Evolutionary conservation across 1,139 yeast genomes (phyloP).

Genomic region (Groenewaldozyma sp.): DNA sequence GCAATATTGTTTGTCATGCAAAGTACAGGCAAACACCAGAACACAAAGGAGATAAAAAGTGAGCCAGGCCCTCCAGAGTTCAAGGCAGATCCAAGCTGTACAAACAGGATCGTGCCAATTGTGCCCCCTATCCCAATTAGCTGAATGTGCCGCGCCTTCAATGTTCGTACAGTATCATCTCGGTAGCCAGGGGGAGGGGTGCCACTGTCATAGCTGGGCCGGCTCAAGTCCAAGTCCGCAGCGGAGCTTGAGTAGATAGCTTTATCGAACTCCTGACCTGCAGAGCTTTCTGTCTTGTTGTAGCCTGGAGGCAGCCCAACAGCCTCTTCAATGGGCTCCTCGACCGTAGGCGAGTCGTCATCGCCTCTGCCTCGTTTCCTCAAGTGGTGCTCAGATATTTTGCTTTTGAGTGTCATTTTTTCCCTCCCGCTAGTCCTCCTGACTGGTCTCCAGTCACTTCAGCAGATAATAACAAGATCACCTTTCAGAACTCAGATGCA

Average conservation of each 20-base stretch:
- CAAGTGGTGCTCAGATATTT: conserved; percentile 1
- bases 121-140: conserved; percentile 79
- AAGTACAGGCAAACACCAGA: conserved; percentile 55
- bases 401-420: too few relatives aligned
- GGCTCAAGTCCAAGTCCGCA: too few relatives aligned
- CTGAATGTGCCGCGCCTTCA: conserved; percentile 41
- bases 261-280: too few relatives aligned
- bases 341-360: not conserved
- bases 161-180: conserved; percentile 16
- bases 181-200: conserved; percentile 13
- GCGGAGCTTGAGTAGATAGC: too few relatives aligned
- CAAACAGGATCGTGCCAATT: conserved; percentile 72
- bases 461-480: too few relatives aligned
- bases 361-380: conserved; percentile 1
- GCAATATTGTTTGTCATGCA: conserved; percentile 66
- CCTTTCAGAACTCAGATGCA: too few relatives aligned
- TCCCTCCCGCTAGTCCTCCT: too few relatives aligned
- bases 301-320: too few relatives aligned
- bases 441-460: too few relatives aligned
- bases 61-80: conserved; percentile 72
- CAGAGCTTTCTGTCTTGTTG: too few relatives aligned
- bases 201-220: not conserved
- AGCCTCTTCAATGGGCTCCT: not conserved
- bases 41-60: conserved; percentile 52
- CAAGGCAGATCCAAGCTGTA: conserved; percentile 64